Evolutionary conservation across 2,329 filamentous ascomycete species (phyloP), one percentile per base, ranked within the genome.

Genomic region (Pseudocercospora fuligena): DNA sequence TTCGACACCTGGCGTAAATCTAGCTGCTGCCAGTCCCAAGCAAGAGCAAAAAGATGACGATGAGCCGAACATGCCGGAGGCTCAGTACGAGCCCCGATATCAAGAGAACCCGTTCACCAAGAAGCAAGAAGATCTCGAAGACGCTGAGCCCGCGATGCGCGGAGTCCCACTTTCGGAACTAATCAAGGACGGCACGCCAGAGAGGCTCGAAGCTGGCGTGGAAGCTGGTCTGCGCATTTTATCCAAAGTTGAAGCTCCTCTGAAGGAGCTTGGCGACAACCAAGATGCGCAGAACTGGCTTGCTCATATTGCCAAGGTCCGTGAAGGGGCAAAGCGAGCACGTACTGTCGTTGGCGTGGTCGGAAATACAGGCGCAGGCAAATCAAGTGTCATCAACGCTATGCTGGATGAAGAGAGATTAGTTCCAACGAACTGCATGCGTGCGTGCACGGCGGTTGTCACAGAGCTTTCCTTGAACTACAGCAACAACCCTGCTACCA

Each of bases 371-470:
- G 87, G 88, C 0, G 84, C 85, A 1, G 88, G 88, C 0, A 90
- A 90, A 72, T 87, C 83, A 21, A 87, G 85, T 1, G 79, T 89
- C 0, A 88, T 90, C 74, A 90, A 90, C 71, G 87, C 88, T 0
- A 73, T 90, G 36, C 79, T 90, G 0, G 86, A 89, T 31, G 86
- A 90, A 70, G 86, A 89, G 68, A 80, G 83, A n/a, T 77, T 87
- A 16, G 81, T 82, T 0, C 83, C 84, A 0, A 87, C 85, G 0
- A 86, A 85, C 69, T 87, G 87, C 72, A 86, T 89, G 83, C 78
- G 86, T 29, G 87, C 88, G 0, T 89, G 87, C 64, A 90, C 88
- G 0, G 86, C 87, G 0, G 85, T 87, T 0, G 82, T 88, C 0
- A 90, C 87, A 0, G 87, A 90, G 70, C 82, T 90, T 1, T 83